phyloP scores from a whole-genome alignment of 345 rosid species.

The Brassica rapa region DNA sequence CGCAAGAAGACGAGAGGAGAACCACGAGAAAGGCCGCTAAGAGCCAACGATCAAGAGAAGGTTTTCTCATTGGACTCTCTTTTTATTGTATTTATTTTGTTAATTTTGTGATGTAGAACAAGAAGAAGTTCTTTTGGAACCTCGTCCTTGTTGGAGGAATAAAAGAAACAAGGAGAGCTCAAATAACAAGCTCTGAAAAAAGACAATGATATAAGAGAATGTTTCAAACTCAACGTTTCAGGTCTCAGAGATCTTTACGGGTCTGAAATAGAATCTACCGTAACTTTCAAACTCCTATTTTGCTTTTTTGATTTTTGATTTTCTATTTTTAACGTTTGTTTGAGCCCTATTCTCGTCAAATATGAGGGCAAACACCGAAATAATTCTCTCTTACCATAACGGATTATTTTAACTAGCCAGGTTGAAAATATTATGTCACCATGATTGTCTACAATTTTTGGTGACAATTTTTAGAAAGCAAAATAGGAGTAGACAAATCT shows the following conservation, averaged over 20 bases:
- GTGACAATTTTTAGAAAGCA: no score
- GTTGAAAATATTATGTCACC: not conserved
- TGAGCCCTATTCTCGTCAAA: conserved; percentile 7
- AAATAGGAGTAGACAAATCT: not conserved
- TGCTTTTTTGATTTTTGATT: conserved; percentile 4
- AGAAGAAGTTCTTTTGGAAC: conserved; percentile 40
- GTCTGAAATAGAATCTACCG: conserved; percentile 40
- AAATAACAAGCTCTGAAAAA: conserved; percentile 22
- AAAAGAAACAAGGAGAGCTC: conserved; percentile 41
- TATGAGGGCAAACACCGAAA: conserved; percentile 18
- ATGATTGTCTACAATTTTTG: not conserved
- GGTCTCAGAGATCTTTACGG: conserved; percentile 38
- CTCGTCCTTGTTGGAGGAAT: conserved; percentile 42
- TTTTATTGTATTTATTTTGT: not conserved
- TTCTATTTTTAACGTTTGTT: conserved; percentile 31
- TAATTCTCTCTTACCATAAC: not conserved
- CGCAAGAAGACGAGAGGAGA: conserved; percentile 28
- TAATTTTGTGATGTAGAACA: conserved; percentile 16
- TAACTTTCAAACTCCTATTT: conserved; percentile 14
- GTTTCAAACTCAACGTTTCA: conserved; percentile 23
- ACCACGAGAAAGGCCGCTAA: conserved; percentile 24
- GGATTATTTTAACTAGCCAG: not conserved
- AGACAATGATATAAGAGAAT: conserved; percentile 39
- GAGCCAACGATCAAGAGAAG: conserved; percentile 40
- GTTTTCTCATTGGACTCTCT: conserved; percentile 32